Base-by-base conservation (phyloP, 192 early-diverging fungal genomes). In the Funneliformis geosporum region DNA sequence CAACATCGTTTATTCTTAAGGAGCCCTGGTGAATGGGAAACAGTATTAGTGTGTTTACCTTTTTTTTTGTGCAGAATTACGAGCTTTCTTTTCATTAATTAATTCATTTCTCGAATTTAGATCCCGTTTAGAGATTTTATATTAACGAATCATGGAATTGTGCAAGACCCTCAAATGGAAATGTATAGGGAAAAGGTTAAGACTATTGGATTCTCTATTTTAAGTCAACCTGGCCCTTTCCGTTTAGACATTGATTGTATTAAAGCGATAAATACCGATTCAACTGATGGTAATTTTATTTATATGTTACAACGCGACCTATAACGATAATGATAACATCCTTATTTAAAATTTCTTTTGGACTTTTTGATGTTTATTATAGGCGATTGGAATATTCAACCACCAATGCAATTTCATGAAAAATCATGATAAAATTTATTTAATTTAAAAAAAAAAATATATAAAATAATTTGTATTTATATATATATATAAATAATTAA, bases 61-160 rank as follows among this genome's bases (percentile, higher is more conserved):
- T 68, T 27, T n/a, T 44, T 23, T 78, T n/a, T n/a, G n/a, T n/a
- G n/a, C n/a, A n/a, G n/a, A n/a, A n/a, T 39, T 55, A 25, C 0
- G n/a, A 21, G 11, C 10, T 47, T 50, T 50, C 14, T 12, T 76
- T 23, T 25, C 8, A 42, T 25, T 23, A 23, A 38, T 70, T 42
- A 14, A 40, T 28, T 33, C 43, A 66, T 66, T 0, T 65, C 27
- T 66, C 7, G 2, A 47, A 67, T 16, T 21, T 78, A 94, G 93
- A 93, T 99, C 59, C 97, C 97, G 18, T 97, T 97, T 84, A 89
- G 90, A 60, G 94, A 95, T 82, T 99, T 99, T 83, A 93, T 97
- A 38, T 84, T 97, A 50, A 99, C 97, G 9, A 92, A 91, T 79
- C 92, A 97, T 78, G 95, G 96, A 47, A 89, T 93, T 55, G 94